Conservation (phyloP, 768 basidiomycete genomes). For the Russula foetens region DNA sequence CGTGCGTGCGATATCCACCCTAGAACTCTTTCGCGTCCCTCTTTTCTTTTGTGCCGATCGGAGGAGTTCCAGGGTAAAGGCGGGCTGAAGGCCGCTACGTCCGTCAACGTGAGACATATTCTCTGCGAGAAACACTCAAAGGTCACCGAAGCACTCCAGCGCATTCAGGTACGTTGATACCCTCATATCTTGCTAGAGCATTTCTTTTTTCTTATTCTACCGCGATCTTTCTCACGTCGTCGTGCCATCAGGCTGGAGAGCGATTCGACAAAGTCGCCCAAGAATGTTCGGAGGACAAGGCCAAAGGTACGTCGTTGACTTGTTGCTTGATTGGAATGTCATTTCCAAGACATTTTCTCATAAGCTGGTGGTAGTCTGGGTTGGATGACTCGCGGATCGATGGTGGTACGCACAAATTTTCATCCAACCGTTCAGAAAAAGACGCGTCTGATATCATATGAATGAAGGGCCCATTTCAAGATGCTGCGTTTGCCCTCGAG, state of each 20-base stretch:
- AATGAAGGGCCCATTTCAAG: conserved; percentile 62
- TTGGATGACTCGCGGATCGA: conserved; percentile 81
- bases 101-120: conserved; percentile 81
- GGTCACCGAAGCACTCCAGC: conserved; percentile 68
- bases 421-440: neutral
- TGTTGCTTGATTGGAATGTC: neutral
- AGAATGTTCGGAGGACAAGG: conserved; percentile 88
- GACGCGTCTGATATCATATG: neutral
- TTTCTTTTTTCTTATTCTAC: neutral
- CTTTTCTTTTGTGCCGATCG: neutral
- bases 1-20: neutral
- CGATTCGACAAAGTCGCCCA: conserved; percentile 85
- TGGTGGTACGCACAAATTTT: conserved; percentile 50
- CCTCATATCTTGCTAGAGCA: neutral
- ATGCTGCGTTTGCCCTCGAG: conserved; percentile 74
- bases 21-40: neutral
- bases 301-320: conserved; percentile 48
- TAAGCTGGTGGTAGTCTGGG: conserved; percentile 83
- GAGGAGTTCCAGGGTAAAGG: conserved; percentile 39
- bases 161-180: conserved; percentile 53
- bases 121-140: conserved; percentile 84
- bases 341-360: neutral
- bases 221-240: neutral
- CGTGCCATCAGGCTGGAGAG: conserved; percentile 55
- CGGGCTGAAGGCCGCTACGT: conserved; percentile 66